Evolutionary conservation across 139 green algal species (phyloP), one percentile per base, ranked within the genome.

Genomic region (Chlamydomonas eustigma): DNA sequence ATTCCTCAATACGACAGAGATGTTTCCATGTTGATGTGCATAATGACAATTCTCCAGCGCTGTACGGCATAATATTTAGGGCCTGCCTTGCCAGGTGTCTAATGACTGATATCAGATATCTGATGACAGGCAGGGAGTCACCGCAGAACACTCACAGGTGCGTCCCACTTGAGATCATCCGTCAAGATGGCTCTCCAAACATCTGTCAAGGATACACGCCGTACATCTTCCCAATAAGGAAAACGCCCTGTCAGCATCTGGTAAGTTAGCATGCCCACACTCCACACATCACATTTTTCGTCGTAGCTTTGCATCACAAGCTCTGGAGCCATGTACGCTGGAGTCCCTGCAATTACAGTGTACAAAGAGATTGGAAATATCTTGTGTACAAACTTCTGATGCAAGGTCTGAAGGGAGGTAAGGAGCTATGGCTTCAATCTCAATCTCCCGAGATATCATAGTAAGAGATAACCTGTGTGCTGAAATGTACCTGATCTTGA

Each of bases 271-370:
- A 97, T 96, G 66, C 93, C 93, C 38, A 94, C 91, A 35, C 80
- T 90, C 93, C 93, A 97, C 22, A 97, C 76, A 84, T 97, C 93
- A 74, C 22, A 58, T 38, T 75, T 75, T 28, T 39, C 35, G 39
- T 69, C 71, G 44, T 76, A 76, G 39, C 36, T 37, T 30, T 95
- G 93, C 82, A 91, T 86, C n/a, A 95, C 90, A 28, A 97, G 86
- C 87, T 95, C 91, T 6, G 91, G 91, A 0, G 91, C 92, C 91
- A 97, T 96, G 90, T 96, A 97, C 2, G 91, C 92, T 1, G 92
- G 92, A 0, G 92, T 97, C 37, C 93, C 93, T 85, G 37, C 18
- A 12, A 58, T n/a, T n/a, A n/a, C n/a, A n/a, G n/a, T n/a, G n/a
- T n/a, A n/a, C n/a, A n/a, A n/a, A n/a, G n/a, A n/a, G n/a, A n/a